These are phyloP conservation scores for Candida glaebosa DNA, from an alignment of 805 yeast genomes.

Conservation along the genomic window DNA sequence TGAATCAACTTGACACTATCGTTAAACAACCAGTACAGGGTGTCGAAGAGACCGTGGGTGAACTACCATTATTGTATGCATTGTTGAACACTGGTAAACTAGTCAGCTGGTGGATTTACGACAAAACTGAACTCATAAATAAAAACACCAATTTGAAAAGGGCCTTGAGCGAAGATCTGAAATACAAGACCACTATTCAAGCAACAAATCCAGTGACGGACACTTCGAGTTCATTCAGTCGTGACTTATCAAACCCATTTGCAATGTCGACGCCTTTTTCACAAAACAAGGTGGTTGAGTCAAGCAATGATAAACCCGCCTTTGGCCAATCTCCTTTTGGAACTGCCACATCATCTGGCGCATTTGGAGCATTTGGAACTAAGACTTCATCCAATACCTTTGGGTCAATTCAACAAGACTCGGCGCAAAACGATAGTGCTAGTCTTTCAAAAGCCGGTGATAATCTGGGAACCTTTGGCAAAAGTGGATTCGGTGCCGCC, in stretches of 20 bases:
- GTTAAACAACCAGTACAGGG: slow-evolving; percentile 55
- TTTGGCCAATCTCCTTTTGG: slow-evolving; percentile 3
- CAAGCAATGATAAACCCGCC: not conserved
- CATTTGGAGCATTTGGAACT: not conserved
- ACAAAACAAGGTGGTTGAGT: not conserved
- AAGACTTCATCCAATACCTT: slow-evolving; percentile 3
- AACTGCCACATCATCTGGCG: not conserved
- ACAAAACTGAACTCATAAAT: slow-evolving; percentile 47
- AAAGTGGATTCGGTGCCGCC: slow-evolving; percentile 6
- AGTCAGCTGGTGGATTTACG: slow-evolving; percentile 63
- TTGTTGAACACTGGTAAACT: slow-evolving; percentile 63
- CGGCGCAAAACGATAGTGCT: not conserved
- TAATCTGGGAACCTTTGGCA: slow-evolving; percentile 12
- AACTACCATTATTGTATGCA: slow-evolving; percentile 61
- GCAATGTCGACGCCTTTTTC: not conserved
- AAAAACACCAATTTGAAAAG: slow-evolving; percentile 21
- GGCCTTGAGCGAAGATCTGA: slow-evolving; percentile 5
- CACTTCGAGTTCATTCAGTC: not conserved
- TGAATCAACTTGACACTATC: slow-evolving; percentile 35
- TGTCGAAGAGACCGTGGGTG: slow-evolving; percentile 52
- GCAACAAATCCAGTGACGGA: not conserved
- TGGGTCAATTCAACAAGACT: not conserved
- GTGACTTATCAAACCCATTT: not conserved
- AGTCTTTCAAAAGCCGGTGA: not conserved
- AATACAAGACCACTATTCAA: not conserved